These are phyloP conservation scores for Corylus heterophylla DNA, from an alignment of 306 rosid genomes.

Conservation along the genomic window DNA sequence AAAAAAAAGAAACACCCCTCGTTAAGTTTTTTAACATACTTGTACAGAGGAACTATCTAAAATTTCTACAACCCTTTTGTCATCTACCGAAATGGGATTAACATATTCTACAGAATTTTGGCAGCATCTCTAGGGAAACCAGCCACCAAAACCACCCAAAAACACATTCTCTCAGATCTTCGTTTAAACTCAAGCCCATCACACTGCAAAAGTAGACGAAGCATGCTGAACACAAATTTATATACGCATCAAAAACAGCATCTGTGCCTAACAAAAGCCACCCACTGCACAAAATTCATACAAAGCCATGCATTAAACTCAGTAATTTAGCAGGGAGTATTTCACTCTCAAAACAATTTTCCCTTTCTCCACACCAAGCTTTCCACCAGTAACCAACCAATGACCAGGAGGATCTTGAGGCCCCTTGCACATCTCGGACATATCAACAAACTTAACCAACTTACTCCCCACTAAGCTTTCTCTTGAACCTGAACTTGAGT, in stretches of 20 bases:
- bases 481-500: constrained; percentile 45
- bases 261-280: constrained; percentile 39
- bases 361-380: constrained; percentile 84
- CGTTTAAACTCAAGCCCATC: constrained; percentile 32
- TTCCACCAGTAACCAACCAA: constrained; percentile 88
- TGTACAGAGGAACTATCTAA: neutral
- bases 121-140: neutral
- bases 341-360: constrained; percentile 73
- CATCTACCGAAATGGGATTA: neutral
- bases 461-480: constrained; percentile 48
- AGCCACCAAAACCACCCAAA: neutral
- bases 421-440: constrained; percentile 66
- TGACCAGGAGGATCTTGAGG: constrained; percentile 79
- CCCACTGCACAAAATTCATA: constrained; percentile 40
- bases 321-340: constrained; percentile 77
- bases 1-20: neutral
- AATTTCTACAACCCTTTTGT: neutral
- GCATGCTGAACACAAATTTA: constrained; percentile 16
- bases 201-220: constrained; percentile 29
- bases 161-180: constrained; percentile 25
- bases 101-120: neutral
- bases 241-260: constrained; percentile 28
- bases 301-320: constrained; percentile 33
- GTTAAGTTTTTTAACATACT: neutral
- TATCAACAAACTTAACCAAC: constrained; percentile 55